Evolutionary conservation across 2,329 filamentous ascomycete genomes (phyloP).

Genomic region (Xylaria sp.): DNA sequence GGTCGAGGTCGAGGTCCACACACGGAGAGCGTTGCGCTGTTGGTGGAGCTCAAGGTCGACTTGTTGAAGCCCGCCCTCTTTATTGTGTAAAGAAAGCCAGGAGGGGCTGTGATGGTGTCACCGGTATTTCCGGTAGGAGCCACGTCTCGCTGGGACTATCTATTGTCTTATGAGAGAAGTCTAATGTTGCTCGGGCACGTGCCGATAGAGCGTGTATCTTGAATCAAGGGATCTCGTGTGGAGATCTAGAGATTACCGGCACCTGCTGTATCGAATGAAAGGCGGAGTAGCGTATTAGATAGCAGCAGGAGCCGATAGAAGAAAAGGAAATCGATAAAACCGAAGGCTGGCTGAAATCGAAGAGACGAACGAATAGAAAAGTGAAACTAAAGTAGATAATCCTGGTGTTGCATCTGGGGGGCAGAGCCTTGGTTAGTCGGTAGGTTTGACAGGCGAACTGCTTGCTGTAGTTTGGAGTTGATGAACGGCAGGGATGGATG

Average conservation of each 20-base stretch:
- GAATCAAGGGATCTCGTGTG: neutral
- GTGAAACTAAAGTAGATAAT: too few species aligned
- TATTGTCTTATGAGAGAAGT: neutral
- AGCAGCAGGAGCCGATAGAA: neutral
- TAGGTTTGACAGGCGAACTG: neutral
- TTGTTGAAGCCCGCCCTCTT: neutral
- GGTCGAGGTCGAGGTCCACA: neutral
- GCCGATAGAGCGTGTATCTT: neutral
- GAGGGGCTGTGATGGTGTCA: neutral
- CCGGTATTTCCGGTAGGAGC: neutral
- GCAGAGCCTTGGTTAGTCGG: too few species aligned
- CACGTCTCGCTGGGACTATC: neutral
- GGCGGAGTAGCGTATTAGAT: neutral
- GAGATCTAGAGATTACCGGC: neutral
- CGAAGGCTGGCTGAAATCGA: too few species aligned
- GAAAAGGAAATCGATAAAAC: neutral
- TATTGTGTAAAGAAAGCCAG: neutral
- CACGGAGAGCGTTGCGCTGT: neutral
- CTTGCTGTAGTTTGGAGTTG: neutral
- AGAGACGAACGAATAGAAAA: too few species aligned
- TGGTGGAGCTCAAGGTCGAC: neutral
- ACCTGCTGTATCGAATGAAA: neutral
- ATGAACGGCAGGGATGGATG: neutral
- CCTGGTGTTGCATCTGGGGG: too few species aligned
- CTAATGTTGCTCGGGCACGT: neutral